Evolutionary conservation across 2,329 filamentous ascomycete genomes (phyloP).

Genomic region (Cylindrodendrum hubeiense): DNA sequence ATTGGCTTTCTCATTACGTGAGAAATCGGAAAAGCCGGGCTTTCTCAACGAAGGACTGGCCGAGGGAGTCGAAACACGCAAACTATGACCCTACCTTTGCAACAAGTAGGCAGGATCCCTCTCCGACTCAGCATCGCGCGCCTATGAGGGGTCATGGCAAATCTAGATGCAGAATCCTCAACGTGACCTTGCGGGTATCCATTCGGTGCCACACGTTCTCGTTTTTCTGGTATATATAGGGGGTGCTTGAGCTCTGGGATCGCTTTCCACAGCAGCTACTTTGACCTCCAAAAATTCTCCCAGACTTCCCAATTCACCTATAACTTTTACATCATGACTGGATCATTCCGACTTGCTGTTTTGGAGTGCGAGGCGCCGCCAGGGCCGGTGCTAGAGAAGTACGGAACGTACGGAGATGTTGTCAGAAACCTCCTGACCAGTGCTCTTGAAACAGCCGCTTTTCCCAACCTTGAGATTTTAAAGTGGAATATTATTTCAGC

Average conservation of each 20-base stretch:
- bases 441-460: background rate
- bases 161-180: background rate
- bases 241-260: background rate
- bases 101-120: background rate
- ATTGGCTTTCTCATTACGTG: too few species aligned
- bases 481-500: slow-evolving; percentile 15
- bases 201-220: background rate
- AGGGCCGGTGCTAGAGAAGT: slow-evolving; percentile 11
- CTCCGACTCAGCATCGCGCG: background rate
- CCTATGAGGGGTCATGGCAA: background rate
- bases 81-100: background rate
- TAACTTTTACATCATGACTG: background rate
- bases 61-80: background rate
- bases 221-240: background rate
- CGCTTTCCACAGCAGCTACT: too few species aligned
- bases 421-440: slow-evolving; percentile 19
- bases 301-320: too few species aligned
- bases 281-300: background rate
- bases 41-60: background rate
- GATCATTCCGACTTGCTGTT: slow-evolving; percentile 23
- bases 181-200: too few species aligned
- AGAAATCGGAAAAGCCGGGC: too few species aligned
- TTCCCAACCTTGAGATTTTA: slow-evolving; percentile 1
- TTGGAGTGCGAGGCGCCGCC: slow-evolving; percentile 29
- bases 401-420: slow-evolving; percentile 32